phyloP scores from a whole-genome alignment of 1,284 basidiomycete genomes.

The Leccinum solheimii region DNA sequence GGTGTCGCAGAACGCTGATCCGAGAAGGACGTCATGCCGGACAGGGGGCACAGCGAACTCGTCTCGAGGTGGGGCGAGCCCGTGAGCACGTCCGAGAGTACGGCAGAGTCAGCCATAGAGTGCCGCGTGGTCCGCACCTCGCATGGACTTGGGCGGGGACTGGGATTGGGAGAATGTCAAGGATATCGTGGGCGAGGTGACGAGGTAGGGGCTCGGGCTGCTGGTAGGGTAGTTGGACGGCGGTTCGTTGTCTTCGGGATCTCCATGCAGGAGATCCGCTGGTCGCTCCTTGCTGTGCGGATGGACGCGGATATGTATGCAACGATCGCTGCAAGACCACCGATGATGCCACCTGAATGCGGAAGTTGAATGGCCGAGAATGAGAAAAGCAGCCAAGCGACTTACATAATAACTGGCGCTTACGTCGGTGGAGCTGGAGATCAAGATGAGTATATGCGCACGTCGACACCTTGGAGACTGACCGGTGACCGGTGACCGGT shows the following conservation, averaged over 20 bases:
- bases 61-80: slow-evolving; percentile 12
- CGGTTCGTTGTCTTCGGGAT: slow-evolving; percentile 15
- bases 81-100: slow-evolving; percentile 20
- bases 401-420: slow-evolving; percentile 56
- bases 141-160: slow-evolving; percentile 13
- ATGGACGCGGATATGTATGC: slow-evolving; percentile 23
- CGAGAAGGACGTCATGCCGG: slow-evolving; percentile 23
- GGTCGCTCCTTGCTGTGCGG: slow-evolving; percentile 49
- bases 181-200: no score
- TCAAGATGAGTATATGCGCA: neutral
- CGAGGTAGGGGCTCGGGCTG: slow-evolving; percentile 46
- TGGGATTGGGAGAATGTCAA: slow-evolving; percentile 7
- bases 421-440: slow-evolving; percentile 37
- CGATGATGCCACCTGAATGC: slow-evolving; percentile 46
- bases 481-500: slow-evolving; percentile 28
- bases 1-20: slow-evolving; percentile 14
- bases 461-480: slow-evolving; percentile 15
- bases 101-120: slow-evolving; percentile 21
- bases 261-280: slow-evolving; percentile 54
- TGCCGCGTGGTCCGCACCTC: slow-evolving; percentile 20
- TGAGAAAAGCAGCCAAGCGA: neutral
- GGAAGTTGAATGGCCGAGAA: slow-evolving; percentile 27
- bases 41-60: slow-evolving; percentile 10
- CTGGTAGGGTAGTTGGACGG: slow-evolving; percentile 51
- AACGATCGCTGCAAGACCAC: slow-evolving; percentile 46